Conservation (phyloP, 129 eudicot genomes). For the Cynara cardunculus region DNA sequence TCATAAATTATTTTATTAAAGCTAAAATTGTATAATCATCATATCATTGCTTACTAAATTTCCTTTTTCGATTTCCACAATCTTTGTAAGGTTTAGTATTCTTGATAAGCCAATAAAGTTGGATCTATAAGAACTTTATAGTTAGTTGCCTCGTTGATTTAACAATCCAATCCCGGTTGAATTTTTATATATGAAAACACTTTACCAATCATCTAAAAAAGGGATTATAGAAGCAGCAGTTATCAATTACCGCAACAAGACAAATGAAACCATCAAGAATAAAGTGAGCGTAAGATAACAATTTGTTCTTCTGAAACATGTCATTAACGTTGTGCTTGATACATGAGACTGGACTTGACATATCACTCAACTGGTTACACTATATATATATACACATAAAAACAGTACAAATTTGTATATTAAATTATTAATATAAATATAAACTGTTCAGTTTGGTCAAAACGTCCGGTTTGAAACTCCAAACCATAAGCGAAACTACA, state of each 20-base stretch:
- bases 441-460: no score
- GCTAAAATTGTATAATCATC: background rate
- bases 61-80: background rate
- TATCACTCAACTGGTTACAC: background rate
- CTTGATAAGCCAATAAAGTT: no score
- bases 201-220: no score
- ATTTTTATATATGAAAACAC: no score
- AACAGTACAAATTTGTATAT: background rate
- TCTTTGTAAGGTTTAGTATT: no score
- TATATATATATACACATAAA: background rate
- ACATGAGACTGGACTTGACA: background rate
- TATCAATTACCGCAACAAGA: background rate
- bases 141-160: no score
- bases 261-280: background rate
- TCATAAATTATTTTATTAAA: background rate
- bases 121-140: no score
- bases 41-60: background rate
- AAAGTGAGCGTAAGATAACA: background rate
- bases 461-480: background rate
- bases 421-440: no score
- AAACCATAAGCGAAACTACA: background rate
- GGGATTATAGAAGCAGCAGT: no score
- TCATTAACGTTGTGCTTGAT: background rate
- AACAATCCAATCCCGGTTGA: no score
- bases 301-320: background rate